phyloP scores from a whole-genome alignment of 2,329 filamentous ascomycete species.

The Pyrenophora graminea region DNA sequence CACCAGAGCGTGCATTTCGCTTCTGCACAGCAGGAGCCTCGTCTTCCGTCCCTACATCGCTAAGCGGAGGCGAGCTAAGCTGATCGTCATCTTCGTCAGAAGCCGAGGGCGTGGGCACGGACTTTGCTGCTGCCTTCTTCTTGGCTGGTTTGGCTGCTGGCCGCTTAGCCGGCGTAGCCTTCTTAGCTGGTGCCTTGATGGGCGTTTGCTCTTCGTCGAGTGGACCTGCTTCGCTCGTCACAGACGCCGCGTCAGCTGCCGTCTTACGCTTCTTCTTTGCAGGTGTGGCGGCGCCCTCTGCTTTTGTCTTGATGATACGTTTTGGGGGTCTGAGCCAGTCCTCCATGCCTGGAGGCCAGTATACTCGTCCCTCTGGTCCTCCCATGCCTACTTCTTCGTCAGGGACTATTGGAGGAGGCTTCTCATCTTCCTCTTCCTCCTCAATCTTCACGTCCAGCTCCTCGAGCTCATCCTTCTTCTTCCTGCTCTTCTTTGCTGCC shows the following conservation, averaged over 20 bases:
- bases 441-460: conserved; percentile 50
- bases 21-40: conserved; percentile 29
- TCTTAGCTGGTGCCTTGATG: conserved; percentile 46
- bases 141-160: conserved; percentile 36
- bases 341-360: conserved; percentile 89
- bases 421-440: conserved; percentile 45
- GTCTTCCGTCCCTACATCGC: conserved; percentile 45
- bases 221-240: conserved; percentile 33
- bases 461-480: conserved; percentile 47
- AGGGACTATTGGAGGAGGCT: conserved; percentile 52
- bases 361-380: conserved; percentile 77
- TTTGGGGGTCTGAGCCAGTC: conserved; percentile 87
- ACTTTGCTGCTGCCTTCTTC: conserved; percentile 44
- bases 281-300: conserved; percentile 41
- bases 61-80: conserved; percentile 44
- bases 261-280: conserved; percentile 41
- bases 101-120: conserved; percentile 50
- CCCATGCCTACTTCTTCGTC: conserved; percentile 83
- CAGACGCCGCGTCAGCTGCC: conserved; percentile 28
- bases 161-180: conserved; percentile 32
- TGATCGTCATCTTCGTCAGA: conserved; percentile 45
- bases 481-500: conserved; percentile 52
- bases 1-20: conserved; percentile 27
- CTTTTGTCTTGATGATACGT: conserved; percentile 64
- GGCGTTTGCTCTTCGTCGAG: conserved; percentile 43